phyloP scores from a whole-genome alignment of 1,284 basidiomycete species.

The Takashimella tepidaria region DNA sequence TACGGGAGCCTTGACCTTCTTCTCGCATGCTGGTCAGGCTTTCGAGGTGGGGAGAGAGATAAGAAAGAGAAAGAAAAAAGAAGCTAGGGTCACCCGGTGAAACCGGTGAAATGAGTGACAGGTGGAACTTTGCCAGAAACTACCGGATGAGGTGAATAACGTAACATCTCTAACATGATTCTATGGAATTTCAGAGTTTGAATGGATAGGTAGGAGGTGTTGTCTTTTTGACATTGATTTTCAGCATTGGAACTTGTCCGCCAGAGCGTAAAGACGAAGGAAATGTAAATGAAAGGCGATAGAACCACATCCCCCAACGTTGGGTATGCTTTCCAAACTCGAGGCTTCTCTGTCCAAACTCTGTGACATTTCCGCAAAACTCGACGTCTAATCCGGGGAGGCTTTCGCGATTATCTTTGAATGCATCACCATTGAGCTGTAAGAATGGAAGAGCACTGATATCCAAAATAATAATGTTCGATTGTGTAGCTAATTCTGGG shows the following conservation, averaged over 20 bases:
- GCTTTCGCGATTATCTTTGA: neutral
- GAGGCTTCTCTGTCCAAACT: neutral
- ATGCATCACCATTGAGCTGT: constrained; percentile 7
- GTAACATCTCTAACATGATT: no score
- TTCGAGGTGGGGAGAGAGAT: no score
- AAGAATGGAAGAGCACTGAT: constrained; percentile 11
- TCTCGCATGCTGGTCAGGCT: neutral
- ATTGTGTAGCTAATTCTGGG: neutral
- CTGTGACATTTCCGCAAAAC: constrained; percentile 13
- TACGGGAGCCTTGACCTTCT: neutral
- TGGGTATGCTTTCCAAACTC: constrained; percentile 1
- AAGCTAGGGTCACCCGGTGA: no score
- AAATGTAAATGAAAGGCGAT: constrained; percentile 8
- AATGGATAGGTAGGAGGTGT: neutral
- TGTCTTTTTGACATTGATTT: constrained; percentile 9
- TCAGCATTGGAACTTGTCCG: constrained; percentile 2
- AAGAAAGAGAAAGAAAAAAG: neutral
- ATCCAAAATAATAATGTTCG: constrained; percentile 5
- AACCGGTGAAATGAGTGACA: neutral
- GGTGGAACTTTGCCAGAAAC: no score
- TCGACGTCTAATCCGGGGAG: constrained; percentile 13
- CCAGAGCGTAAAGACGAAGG: neutral
- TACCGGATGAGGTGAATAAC: no score
- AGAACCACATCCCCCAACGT: constrained; percentile 1
- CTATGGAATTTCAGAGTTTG: neutral